Percentiles rank a stretch among this genome's conserved stretches.
phyloP scores from a whole-genome alignment of 2,329 filamentous ascomycete genomes.

The Talaromyces sp. region DNA sequence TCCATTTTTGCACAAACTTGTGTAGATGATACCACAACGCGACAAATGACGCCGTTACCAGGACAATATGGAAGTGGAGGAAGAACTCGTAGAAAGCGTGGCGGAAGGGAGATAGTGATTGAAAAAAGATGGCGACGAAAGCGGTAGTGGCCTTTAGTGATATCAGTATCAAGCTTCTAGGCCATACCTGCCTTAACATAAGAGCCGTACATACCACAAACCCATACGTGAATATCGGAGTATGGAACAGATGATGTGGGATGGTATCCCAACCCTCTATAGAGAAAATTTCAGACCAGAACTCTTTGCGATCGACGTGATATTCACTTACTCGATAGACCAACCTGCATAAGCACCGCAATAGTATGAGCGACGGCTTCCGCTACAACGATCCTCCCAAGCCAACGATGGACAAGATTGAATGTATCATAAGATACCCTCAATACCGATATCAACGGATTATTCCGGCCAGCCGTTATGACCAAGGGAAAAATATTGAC shows the following conservation, averaged over 20 bases:
- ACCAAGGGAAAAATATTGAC: slow-evolving; percentile 40
- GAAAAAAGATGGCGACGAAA: slow-evolving; percentile 13
- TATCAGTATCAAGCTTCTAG: background rate
- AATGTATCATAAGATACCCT: slow-evolving; percentile 38
- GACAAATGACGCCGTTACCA: slow-evolving; percentile 65
- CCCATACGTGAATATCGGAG: slow-evolving; percentile 12
- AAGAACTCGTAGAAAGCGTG: slow-evolving; percentile 98
- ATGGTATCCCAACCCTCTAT: slow-evolving; percentile 15
- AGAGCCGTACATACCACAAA: slow-evolving; percentile 9
- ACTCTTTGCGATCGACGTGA: background rate
- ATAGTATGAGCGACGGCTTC: slow-evolving; percentile 65
- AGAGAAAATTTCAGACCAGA: background rate
- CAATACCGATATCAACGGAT: slow-evolving; percentile 36
- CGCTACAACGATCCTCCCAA: slow-evolving; percentile 65
- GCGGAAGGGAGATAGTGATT: slow-evolving; percentile 51
- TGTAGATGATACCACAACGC: slow-evolving; percentile 70
- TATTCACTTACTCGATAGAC: slow-evolving; percentile 38
- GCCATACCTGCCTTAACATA: background rate
- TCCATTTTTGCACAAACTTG: slow-evolving; percentile 15
- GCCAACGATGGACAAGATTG: slow-evolving; percentile 68
- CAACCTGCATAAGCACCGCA: slow-evolving; percentile 68
- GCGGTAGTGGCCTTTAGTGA: background rate
- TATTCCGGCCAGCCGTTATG: slow-evolving; percentile 38
- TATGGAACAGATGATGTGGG: slow-evolving; percentile 6
- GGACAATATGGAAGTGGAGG: slow-evolving; percentile 75